Percentiles rank a stretch among this genome's conserved stretches.
These are phyloP conservation scores for Cutaneotrichosporon sp. DNA, from an alignment of 1,284 basidiomycete species.

Conservation along the genomic window DNA sequence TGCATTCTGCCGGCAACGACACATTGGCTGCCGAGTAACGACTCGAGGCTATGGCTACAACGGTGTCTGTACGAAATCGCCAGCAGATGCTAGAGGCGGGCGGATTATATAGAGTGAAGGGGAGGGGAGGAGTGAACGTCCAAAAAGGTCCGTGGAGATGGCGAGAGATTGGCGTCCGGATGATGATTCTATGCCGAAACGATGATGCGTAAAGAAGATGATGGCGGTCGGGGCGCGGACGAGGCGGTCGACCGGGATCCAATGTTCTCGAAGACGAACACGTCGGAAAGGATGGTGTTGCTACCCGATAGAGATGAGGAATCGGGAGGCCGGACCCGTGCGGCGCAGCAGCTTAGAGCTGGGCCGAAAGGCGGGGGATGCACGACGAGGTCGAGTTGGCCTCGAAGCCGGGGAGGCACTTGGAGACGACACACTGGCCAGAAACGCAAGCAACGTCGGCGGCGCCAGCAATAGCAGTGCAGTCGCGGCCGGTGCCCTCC, in stretches of 20 bases:
- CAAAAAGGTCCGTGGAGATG: conserved; percentile 4
- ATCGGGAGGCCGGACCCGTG: background rate
- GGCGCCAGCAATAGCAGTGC: conserved; percentile 63
- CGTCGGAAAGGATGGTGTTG: background rate
- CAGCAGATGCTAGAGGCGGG: conserved; percentile 1
- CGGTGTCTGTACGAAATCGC: conserved; percentile 5
- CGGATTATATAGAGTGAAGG: conserved; percentile 6
- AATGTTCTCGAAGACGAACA: conserved; percentile 2
- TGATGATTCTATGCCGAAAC: conserved; percentile 6
- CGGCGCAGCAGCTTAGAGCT: background rate
- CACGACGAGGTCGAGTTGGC: conserved; percentile 4
- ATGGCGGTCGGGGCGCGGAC: background rate
- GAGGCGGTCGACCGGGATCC: background rate
- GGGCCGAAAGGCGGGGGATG: background rate
- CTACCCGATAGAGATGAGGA: background rate
- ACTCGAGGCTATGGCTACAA: conserved; percentile 7
- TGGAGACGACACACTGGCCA: conserved; percentile 22
- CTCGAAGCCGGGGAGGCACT: conserved; percentile 20
- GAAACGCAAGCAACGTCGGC: conserved; percentile 23
- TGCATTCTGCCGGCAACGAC: conserved; percentile 9
- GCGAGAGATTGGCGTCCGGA: background rate
- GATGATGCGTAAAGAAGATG: conserved; percentile 1
- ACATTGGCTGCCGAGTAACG: conserved; percentile 6
- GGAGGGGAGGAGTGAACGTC: background rate
- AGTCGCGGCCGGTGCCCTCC: conserved; percentile 64